Base-by-base conservation (phyloP, 202 grass and related monocot genomes). In the Schoenoplectus tabernaemontani region DNA sequence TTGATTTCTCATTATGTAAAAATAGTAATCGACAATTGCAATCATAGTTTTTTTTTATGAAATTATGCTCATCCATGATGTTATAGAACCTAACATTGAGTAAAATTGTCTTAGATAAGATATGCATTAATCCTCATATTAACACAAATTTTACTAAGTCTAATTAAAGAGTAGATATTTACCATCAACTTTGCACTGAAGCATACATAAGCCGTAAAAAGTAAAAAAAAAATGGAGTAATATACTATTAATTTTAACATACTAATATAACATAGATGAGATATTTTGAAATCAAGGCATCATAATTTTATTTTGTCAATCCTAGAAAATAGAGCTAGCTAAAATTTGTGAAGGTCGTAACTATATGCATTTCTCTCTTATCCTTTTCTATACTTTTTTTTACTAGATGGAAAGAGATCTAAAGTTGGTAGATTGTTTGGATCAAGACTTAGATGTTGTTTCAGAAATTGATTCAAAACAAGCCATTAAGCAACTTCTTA, bases 391-490 rank as follows among this genome's bases (percentile, higher is more conserved):
- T 16, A 5, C 13, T 46, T 78, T 78, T 62, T 59, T 4, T 75
- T 81, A 15, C 75, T 57, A 89, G 93, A 77, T 37, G 81, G 82
- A 56, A 86, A 87, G 78, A 3, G 71, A 88, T 23, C 42, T 82
- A 51, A 42, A 36, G 54, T 17, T 64, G 59, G 84, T 84, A 67
- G 83, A 83, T 47, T 89, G 85, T 58, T 33, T 78, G 17, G 81
- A 86, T 62, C 59, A 76, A 77, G 86, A 82, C 24, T 68, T 88
- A 77, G n/a, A n/a, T n/a, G 79, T 93, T 79, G 37, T 89, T 65
- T 89, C 89, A 78, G 87, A 88, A 50, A 91, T 89, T 59, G 83
- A 87, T 42, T 87, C 93, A 1, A 97, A 93, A 81, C 80, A 93
- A 85, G 78, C 79, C 26, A 93, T 93, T 82, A 72, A 87, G 57